Percentiles rank a stretch among this genome's conserved stretches.
Evolutionary conservation across 768 basidiomycete genomes (phyloP).

Genomic region (Panus rudis): DNA sequence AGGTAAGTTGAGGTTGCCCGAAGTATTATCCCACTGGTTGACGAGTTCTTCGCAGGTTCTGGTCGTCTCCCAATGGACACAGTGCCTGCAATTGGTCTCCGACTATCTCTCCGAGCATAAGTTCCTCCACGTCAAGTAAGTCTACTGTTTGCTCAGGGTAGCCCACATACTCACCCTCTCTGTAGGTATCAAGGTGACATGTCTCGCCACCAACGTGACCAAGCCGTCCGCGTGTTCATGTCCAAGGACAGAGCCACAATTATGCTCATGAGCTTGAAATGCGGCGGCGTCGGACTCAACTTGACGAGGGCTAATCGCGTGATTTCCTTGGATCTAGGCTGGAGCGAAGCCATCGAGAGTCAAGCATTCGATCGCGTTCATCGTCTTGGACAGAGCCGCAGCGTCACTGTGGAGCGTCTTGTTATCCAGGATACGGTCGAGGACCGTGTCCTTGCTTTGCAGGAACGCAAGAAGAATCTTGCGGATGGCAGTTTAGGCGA

Average conservation of each 20-base stretch:
- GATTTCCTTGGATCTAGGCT: slow-evolving; percentile 55
- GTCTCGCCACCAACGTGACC: slow-evolving; percentile 43
- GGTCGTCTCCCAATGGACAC: slow-evolving; percentile 67
- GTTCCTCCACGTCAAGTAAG: slow-evolving; percentile 52
- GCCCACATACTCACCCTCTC: no score
- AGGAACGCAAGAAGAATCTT: slow-evolving; percentile 54
- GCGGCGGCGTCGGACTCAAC: slow-evolving; percentile 52
- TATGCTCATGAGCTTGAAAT: slow-evolving; percentile 60
- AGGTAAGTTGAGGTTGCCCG: slow-evolving; percentile 32
- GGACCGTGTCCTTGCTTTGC: slow-evolving; percentile 60
- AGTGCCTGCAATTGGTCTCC: slow-evolving; percentile 56
- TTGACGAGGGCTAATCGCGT: slow-evolving; percentile 57
- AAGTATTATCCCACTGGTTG: background rate
- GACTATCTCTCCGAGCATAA: slow-evolving; percentile 48
- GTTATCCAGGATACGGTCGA: slow-evolving; percentile 59
- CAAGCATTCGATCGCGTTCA: slow-evolving; percentile 49
- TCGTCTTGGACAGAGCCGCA: slow-evolving; percentile 39
- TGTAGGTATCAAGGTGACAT: slow-evolving; percentile 64
- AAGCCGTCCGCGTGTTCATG: slow-evolving; percentile 55
- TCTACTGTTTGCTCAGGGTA: no score
- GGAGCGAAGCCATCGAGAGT: slow-evolving; percentile 56
- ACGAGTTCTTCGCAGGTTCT: slow-evolving; percentile 35
- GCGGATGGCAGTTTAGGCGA: slow-evolving; percentile 60
- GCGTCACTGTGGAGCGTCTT: slow-evolving; percentile 47
- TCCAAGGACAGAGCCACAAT: slow-evolving; percentile 45